Percentiles rank a stretch among this genome's conserved stretches.
phyloP scores from a whole-genome alignment of 805 yeast species.

The Ogataea pilisensis region DNA sequence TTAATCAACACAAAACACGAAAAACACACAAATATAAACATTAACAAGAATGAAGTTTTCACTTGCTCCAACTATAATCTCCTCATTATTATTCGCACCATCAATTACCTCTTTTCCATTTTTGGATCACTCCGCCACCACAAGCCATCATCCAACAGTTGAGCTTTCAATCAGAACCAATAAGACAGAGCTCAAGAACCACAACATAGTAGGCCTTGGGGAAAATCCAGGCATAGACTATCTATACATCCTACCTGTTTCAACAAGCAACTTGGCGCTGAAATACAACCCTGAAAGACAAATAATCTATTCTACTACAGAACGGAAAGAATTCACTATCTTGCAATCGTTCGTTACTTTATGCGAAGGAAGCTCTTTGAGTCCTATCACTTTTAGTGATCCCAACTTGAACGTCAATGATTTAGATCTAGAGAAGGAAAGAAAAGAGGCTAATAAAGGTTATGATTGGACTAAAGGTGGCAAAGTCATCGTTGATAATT shows the following conservation, averaged over 20 bases:
- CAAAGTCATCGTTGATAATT: slow-evolving; percentile 8
- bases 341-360: slow-evolving; percentile 11
- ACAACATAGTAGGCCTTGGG: background rate
- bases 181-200: background rate
- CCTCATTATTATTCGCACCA: no score
- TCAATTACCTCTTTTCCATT: background rate
- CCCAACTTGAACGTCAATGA: slow-evolving; percentile 2
- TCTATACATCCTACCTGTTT: slow-evolving; percentile 9
- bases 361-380: slow-evolving; percentile 8
- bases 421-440: slow-evolving; percentile 5
- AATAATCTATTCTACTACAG: slow-evolving; percentile 6
- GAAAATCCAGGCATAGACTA: slow-evolving; percentile 18
- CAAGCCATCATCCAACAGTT: background rate
- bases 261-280: slow-evolving; percentile 8
- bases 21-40: no score
- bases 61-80: no score
- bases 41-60: no score
- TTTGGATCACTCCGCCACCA: background rate
- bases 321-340: slow-evolving; percentile 9
- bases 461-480: slow-evolving; percentile 8
- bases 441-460: background rate
- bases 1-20: no score
- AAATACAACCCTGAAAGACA: slow-evolving; percentile 5
- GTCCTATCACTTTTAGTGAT: slow-evolving; percentile 4
- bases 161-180: background rate